Evolutionary conservation across 106 monocot genomes (phyloP).

Genomic region (Triglochin maritima): DNA sequence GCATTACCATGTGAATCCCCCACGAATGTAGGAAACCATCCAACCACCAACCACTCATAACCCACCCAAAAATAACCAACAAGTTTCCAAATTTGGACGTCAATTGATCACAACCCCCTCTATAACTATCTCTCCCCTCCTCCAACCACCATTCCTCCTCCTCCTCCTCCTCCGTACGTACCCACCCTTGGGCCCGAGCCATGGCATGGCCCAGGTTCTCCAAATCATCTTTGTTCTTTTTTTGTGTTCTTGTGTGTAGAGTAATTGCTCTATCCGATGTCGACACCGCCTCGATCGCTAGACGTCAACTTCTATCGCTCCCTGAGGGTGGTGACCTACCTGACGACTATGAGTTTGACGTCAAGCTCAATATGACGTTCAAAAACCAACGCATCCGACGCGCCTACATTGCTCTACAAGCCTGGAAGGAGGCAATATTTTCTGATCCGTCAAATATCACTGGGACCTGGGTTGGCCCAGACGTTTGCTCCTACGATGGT

Average conservation of each 20-base stretch:
- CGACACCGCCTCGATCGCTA: conserved; percentile 14
- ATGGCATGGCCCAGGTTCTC: neutral
- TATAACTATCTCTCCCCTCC: too few relatives aligned
- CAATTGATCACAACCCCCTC: too few relatives aligned
- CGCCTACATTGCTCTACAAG: conserved; percentile 18
- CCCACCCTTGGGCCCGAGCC: conserved; percentile 11
- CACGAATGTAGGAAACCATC: too few relatives aligned
- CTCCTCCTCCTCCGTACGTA: neutral
- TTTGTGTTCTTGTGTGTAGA: too few relatives aligned
- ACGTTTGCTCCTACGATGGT: conserved; percentile 8
- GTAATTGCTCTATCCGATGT: neutral
- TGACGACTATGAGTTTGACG: conserved; percentile 30
- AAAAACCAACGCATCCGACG: conserved; percentile 18
- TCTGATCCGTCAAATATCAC: conserved; percentile 13
- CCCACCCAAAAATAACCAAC: too few relatives aligned
- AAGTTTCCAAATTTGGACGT: too few relatives aligned
- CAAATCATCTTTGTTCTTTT: neutral
- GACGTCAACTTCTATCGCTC: conserved; percentile 16
- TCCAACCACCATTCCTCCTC: too few relatives aligned
- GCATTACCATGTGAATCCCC: too few relatives aligned
- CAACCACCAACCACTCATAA: too few relatives aligned
- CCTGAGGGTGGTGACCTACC: conserved; percentile 8
- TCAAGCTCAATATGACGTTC: conserved; percentile 13
- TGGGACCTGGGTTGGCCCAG: conserved; percentile 11
- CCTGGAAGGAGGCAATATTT: conserved; percentile 3